These are phyloP conservation scores for Novakomyces olei DNA, from an alignment of 805 yeast species.

Conservation along the genomic window DNA sequence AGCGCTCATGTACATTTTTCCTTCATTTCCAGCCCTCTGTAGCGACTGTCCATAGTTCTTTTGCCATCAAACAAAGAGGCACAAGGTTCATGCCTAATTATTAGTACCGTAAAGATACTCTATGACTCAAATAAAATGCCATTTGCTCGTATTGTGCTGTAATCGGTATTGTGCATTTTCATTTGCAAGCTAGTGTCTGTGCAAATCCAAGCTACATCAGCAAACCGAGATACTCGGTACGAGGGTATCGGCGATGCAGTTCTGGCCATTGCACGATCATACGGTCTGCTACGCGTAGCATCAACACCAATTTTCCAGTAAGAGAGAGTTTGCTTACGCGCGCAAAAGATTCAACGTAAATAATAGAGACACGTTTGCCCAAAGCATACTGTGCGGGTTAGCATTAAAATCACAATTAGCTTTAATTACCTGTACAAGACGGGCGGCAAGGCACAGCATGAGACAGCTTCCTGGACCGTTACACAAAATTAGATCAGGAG, in stretches of 20 bases:
- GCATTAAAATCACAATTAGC: neutral
- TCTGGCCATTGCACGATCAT: slow-evolving; percentile 80
- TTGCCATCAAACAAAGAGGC: too few relatives aligned
- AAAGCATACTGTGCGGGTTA: neutral
- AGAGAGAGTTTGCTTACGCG: slow-evolving; percentile 54
- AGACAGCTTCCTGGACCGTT: slow-evolving; percentile 78
- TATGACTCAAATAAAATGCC: too few relatives aligned
- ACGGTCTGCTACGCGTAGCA: slow-evolving; percentile 34
- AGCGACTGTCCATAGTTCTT: too few relatives aligned
- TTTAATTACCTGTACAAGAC: slow-evolving; percentile 21
- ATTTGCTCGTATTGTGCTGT: too few relatives aligned
- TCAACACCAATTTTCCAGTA: slow-evolving; percentile 50
- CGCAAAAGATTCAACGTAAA: slow-evolving; percentile 75
- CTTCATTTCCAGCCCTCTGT: too few relatives aligned
- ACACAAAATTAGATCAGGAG: slow-evolving; percentile 27
- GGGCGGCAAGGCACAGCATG: slow-evolving; percentile 38
- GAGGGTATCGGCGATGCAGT: slow-evolving; percentile 25
- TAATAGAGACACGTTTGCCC: slow-evolving; percentile 26
- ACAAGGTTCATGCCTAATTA: too few relatives aligned
- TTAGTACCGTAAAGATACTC: too few relatives aligned
- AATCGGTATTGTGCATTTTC: too few relatives aligned
- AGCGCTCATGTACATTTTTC: too few relatives aligned
- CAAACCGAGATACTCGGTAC: slow-evolving; percentile 60
- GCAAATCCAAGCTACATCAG: too few relatives aligned
- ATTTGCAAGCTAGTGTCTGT: too few relatives aligned